Base-by-base conservation (phyloP, 176 grass and related monocot species). In the Cenchrus americanus region DNA sequence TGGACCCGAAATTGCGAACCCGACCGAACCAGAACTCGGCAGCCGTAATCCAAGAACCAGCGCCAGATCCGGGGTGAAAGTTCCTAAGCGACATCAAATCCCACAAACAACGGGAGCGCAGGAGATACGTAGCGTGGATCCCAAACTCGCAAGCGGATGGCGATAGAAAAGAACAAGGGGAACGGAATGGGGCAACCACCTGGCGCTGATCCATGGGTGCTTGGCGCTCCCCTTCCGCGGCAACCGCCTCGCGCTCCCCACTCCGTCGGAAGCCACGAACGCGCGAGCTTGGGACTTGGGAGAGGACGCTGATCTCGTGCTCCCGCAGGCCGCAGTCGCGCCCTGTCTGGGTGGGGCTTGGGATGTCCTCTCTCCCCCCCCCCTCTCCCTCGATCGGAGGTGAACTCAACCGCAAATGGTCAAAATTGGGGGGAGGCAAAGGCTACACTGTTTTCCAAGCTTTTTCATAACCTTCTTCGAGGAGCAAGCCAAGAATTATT, bases 161-260 rank as follows among this genome's bases (percentile, higher is more conserved):
- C 50, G 22, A 73, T 4, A 24, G 13, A 3, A 24, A 43, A 70
- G 18, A 52, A n/a, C 50, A 13, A 1, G 59, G 32, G 3, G 10
- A 47, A 49, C 21, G 49, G 37, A 49, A 41, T 21, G 57, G 37
- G 41, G 47, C 4, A 27, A 83, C 70, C 83, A 86, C 88, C 88
- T 86, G 84, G 58, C 78, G 26, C 43, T 54, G 84, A 86, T 90
- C 84, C 88, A 90, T 90, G 65, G 78, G 86, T 57, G 83, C 71
- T 47, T 76, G 19, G 23, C 3, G 68, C 58, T 70, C 14, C 46
- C 30, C 44, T 71, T 63, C 57, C 23, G 22, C 78, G 50, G 50
- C 44, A 58, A 72, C 80, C 48, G 66, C 37, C 72, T 80, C 60
- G 74, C 55, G 21, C 26, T 65, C 2, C 67, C 51, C 51, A 4